A percentile compares a stretch with the other conserved stretches of the same genome.
Evolutionary conservation across 495 filamentous ascomycete species (phyloP).

Genomic region (Neurospora sp.): DNA sequence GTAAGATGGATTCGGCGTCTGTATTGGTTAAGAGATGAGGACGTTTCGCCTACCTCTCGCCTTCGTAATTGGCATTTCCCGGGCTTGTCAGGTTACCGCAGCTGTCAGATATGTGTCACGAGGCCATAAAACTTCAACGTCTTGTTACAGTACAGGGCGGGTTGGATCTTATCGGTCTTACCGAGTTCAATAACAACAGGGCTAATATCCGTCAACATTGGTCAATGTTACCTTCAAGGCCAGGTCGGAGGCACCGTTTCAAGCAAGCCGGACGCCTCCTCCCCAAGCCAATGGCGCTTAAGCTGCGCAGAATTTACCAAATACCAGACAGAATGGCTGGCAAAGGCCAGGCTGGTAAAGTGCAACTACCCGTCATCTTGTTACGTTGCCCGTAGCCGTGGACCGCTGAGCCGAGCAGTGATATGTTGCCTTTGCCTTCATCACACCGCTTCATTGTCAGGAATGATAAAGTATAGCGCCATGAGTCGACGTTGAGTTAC

Average conservation of each 20-base stretch:
- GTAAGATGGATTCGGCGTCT: not conserved
- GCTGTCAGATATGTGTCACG: not conserved
- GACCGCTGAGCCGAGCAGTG: not conserved
- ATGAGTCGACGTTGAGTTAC: constrained; percentile 11
- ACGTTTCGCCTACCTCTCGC: not conserved
- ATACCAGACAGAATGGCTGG: not conserved
- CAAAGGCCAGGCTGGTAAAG: not conserved
- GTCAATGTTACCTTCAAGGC: not conserved
- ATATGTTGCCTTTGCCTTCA: not conserved
- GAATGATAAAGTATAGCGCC: not conserved
- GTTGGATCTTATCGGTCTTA: not conserved
- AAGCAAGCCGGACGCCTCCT: not conserved
- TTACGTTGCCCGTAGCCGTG: not conserved
- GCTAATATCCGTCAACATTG: not conserved
- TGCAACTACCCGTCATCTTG: not conserved
- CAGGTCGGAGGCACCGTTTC: not conserved
- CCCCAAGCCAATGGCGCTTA: not conserved
- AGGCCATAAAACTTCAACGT: not conserved
- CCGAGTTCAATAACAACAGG: not conserved
- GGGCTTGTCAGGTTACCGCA: not conserved
- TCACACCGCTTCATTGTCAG: not conserved
- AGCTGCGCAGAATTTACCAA: not conserved
- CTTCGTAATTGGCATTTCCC: not conserved
- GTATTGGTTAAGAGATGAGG: not conserved
- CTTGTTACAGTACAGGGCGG: not conserved